These are phyloP conservation scores for Lichtheimia hyalospora DNA, from an alignment of 371 early-diverging fungal species.

Conservation along the genomic window DNA sequence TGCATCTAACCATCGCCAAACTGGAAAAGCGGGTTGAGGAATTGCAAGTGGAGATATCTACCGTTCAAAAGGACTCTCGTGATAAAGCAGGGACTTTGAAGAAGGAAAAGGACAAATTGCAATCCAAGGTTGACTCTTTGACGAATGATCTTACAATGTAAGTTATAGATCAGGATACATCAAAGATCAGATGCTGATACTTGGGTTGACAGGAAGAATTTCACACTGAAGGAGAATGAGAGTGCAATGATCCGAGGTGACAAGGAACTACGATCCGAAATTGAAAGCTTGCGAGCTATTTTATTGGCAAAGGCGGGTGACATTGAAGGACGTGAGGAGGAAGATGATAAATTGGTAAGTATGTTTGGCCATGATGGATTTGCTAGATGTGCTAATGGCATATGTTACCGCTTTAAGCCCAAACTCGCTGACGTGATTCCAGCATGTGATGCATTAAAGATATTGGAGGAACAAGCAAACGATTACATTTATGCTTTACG, in stretches of 20 bases:
- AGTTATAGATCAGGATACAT: background rate
- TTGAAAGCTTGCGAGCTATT: conserved; percentile 43
- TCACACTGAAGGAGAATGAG: conserved; percentile 29
- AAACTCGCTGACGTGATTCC: conserved; percentile 13
- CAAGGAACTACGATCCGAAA: conserved; percentile 31
- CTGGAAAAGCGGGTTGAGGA: conserved; percentile 58
- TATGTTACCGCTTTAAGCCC: background rate
- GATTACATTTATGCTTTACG: conserved; percentile 32
- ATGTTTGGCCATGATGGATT: too few species aligned
- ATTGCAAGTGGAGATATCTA: conserved; percentile 43
- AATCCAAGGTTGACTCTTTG: conserved; percentile 25
- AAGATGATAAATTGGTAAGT: conserved; percentile 7
- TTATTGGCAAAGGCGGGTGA: conserved; percentile 42
- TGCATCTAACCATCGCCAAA: conserved; percentile 53
- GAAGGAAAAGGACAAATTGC: conserved; percentile 26
- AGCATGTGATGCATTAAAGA: conserved; percentile 30
- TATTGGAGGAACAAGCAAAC: conserved; percentile 35
- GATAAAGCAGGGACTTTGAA: conserved; percentile 21
- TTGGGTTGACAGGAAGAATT: conserved; percentile 25
- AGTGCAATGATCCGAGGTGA: conserved; percentile 28
- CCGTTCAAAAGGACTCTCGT: conserved; percentile 26
- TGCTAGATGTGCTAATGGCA: too few species aligned
- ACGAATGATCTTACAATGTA: conserved; percentile 33
- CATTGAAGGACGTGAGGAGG: conserved; percentile 11
- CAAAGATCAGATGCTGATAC: too few species aligned